These are phyloP conservation scores for Cyberlindnera xishuangbannaensis DNA, from an alignment of 805 yeast genomes.

Conservation along the genomic window DNA sequence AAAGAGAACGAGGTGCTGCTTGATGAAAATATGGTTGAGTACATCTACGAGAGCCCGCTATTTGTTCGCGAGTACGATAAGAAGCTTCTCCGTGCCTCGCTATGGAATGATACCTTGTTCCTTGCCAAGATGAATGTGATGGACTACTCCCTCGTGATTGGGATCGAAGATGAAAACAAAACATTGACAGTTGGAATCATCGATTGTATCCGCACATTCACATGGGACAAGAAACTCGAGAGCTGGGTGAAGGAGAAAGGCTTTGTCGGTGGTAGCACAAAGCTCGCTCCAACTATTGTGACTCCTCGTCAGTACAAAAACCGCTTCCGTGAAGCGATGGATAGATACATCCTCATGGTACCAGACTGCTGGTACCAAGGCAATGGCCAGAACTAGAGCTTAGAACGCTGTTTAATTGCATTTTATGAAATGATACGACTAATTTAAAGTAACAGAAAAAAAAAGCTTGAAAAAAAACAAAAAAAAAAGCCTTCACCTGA, in stretches of 20 bases:
- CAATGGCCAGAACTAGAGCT: constrained; percentile 4
- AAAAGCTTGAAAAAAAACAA: too few species aligned
- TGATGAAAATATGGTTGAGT: constrained; percentile 98
- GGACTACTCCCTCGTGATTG: constrained; percentile 96
- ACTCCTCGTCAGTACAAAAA: constrained; percentile 95
- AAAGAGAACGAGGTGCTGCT: constrained; percentile 87
- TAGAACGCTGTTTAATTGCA: too few species aligned
- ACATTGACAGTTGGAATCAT: constrained; percentile 90
- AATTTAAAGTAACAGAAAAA: too few species aligned
- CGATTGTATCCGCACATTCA: constrained; percentile 88
- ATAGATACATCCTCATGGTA: constrained; percentile 86
- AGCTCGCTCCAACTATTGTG: constrained; percentile 86
- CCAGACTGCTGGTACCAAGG: constrained; percentile 61
- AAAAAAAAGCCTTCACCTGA: too few species aligned
- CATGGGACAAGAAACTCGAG: constrained; percentile 98
- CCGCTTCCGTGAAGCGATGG: constrained; percentile 97
- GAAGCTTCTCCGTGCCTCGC: constrained; percentile 74
- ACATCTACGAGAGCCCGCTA: constrained; percentile 91
- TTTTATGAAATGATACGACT: too few species aligned
- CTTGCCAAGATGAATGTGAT: constrained; percentile 95
- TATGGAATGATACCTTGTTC: constrained; percentile 93
- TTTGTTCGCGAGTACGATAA: constrained; percentile 92
- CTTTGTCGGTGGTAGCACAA: constrained; percentile 79
- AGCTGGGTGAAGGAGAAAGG: constrained; percentile 98
- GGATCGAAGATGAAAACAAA: constrained; percentile 65